Evolutionary conservation across 495 filamentous ascomycete genomes (phyloP).

Genomic region (Schizothecium vesticola): DNA sequence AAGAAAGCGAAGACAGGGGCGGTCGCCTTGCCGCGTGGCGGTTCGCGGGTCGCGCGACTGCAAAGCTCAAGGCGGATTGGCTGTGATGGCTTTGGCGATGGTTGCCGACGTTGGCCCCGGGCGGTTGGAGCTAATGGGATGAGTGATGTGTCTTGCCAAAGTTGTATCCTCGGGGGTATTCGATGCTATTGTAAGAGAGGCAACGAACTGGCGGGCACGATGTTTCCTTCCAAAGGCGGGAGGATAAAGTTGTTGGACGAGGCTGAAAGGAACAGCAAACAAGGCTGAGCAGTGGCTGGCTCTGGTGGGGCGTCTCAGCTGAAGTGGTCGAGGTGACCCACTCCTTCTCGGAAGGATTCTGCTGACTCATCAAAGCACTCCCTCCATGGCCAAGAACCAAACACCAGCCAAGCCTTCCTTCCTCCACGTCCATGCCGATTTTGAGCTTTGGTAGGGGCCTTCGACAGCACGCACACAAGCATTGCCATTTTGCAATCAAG

Average conservation of each 20-base stretch:
- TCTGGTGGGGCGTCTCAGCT: background rate
- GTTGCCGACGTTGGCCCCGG: background rate
- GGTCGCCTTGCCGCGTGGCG: background rate
- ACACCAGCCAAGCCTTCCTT: too few species aligned
- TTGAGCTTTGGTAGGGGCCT: too few species aligned
- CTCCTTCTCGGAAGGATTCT: background rate
- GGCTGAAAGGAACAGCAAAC: constrained; percentile 4
- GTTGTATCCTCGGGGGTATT: background rate
- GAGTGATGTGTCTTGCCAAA: background rate
- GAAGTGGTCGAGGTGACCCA: background rate
- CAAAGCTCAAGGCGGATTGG: background rate
- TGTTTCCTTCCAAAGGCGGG: background rate
- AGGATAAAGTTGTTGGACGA: constrained; percentile 1
- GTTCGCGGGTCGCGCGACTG: background rate
- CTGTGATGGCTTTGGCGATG: background rate
- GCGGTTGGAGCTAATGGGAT: background rate
- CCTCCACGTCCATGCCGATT: too few species aligned
- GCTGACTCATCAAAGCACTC: too few species aligned
- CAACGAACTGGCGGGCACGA: background rate
- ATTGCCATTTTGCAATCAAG: too few species aligned
- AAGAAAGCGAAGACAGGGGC: background rate
- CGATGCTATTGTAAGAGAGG: background rate
- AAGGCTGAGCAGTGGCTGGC: background rate
- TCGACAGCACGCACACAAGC: too few species aligned
- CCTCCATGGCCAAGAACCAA: too few species aligned